Base-by-base conservation (phyloP, 768 basidiomycete genomes). In the Mycena amicta region DNA sequence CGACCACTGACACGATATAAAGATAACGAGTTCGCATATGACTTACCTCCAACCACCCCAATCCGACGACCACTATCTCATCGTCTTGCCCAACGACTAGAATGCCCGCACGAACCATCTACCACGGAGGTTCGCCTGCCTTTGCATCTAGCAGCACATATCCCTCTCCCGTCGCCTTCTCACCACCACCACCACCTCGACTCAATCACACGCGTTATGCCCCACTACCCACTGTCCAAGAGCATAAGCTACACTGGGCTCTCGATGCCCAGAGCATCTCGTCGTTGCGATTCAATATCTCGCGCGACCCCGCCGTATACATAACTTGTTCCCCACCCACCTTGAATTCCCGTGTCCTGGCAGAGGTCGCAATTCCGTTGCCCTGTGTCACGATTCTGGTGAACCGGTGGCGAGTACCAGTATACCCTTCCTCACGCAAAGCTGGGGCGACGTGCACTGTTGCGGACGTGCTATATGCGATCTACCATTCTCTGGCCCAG, bases 381-480 rank as follows among this genome's bases (percentile, higher is more conserved):
- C 60, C 65, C 6, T 65, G 52, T 52, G 59, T 74, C 58, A 65
- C 60, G 1, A 55, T 74, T 55, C 28, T 50, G 5, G 55, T 62
- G 54, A 57, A 68, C 26, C 68, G 68, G 40, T 68, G 67, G 65
- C 25, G 37, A 11, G 55, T 70, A 22, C 15, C 53, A 22, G 57
- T 72, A 15, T 33, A 65, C 3, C 68, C 68, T 3, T 50, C 64
- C 16, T 67, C 64, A 3, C 50, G 53, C 27, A 66, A 66, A 33
- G 52, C 60, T 3, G 60, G 59, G 23, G 63, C 66, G 52, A 60
- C 70, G 53, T n/a, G n/a, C n/a, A 69, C 64, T 16, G 68, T 74
- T 59, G 71, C 71, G 27, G 81, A 83, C 66, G 76, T 83, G 39
- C 66, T 83, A n/a, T 61, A 71, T 27, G 70, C 71, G 1, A 57